Conservation (phyloP, 73 alveolate species). For the Tetrahymena thermophila region DNA sequence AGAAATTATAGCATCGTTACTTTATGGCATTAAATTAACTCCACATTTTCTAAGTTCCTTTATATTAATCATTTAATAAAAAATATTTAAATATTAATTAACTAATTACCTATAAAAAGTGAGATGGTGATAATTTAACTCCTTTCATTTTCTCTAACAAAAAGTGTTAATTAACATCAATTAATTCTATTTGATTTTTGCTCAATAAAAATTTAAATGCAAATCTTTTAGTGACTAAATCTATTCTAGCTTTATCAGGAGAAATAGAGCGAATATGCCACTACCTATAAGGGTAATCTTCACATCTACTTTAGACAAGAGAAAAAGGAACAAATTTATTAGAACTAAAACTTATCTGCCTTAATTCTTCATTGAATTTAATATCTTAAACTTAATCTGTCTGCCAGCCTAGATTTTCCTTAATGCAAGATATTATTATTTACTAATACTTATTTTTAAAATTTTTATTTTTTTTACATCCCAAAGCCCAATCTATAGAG, state of each 20-base stretch:
- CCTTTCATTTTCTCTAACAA: neutral
- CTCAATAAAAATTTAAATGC: neutral
- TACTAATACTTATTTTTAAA: neutral
- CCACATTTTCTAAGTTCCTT: neutral
- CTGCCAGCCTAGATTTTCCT: neutral
- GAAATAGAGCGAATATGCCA: neutral
- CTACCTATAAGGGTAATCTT: neutral
- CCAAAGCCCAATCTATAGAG: neutral
- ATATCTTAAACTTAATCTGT: neutral
- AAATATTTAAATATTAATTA: neutral
- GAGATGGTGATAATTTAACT: neutral
- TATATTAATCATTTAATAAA: neutral
- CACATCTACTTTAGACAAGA: neutral
- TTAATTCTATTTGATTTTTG: neutral
- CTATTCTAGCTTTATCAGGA: neutral
- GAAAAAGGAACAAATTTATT: neutral
- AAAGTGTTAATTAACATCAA: neutral
- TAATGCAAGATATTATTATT: neutral
- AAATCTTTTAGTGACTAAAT: neutral
- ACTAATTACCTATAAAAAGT: neutral
- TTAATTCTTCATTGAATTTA: neutral
- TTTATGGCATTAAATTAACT: neutral
- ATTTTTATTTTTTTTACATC: neutral
- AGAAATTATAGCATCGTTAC: neutral
- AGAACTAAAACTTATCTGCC: neutral